A percentile compares a stretch with the other conserved stretches of the same genome.
Evolutionary conservation across 345 rosid genomes (phyloP).

Genomic region (Viola odorata): DNA sequence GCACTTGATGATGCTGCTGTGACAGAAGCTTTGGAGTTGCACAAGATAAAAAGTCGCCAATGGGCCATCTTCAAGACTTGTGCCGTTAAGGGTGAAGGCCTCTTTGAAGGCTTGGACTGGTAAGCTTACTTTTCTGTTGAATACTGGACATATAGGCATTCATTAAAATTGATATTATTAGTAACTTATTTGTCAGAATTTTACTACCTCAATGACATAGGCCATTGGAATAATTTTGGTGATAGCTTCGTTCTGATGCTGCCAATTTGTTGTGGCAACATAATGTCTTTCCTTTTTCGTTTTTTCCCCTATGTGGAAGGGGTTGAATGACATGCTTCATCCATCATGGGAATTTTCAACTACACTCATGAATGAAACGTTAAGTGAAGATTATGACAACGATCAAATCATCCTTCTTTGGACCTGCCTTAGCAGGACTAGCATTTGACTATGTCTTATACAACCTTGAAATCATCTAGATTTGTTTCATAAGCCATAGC

Average conservation of each 20-base stretch:
- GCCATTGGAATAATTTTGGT: not conserved
- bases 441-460: not conserved
- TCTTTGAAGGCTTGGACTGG: conserved; percentile 26
- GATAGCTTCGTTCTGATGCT: not conserved
- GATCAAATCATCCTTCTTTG: not conserved
- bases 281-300: not conserved
- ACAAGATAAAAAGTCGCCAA: conserved; percentile 20
- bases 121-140: conserved; percentile 7
- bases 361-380: not conserved
- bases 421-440: not conserved
- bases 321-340: not conserved
- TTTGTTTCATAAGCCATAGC: not conserved
- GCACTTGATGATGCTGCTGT: conserved; percentile 22
- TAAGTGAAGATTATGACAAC: not conserved
- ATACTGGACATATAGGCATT: not conserved
- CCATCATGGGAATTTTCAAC: not conserved
- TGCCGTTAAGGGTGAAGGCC: conserved; percentile 26
- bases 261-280: not conserved
- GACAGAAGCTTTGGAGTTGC: conserved; percentile 27
- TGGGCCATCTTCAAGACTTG: conserved; percentile 29
- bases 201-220: not conserved
- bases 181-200: not conserved
- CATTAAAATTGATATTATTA: not conserved
- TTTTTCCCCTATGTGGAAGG: not conserved
- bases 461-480: not conserved